These are phyloP conservation scores for Sapria himalayana DNA, from an alignment of 345 rosid species.

Conservation along the genomic window DNA sequence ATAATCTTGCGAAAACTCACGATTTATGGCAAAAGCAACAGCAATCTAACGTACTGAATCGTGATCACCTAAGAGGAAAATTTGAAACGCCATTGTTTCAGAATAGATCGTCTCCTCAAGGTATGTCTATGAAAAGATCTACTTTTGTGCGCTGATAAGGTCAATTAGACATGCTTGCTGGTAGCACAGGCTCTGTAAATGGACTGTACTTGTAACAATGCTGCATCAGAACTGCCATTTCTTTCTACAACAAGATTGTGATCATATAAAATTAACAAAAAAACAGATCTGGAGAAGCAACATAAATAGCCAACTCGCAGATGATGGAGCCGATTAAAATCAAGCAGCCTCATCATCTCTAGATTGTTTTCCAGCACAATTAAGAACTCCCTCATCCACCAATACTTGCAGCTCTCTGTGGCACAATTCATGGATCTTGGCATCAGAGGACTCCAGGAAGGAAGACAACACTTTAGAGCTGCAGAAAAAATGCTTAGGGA, in stretches of 20 bases:
- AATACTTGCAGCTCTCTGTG: constrained; percentile 50
- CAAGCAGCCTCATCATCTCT: too few relatives aligned
- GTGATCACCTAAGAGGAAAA: constrained; percentile 6
- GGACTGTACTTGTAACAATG: too few relatives aligned
- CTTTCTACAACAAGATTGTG: too few relatives aligned
- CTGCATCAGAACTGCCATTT: too few relatives aligned
- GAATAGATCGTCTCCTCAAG: constrained; percentile 16
- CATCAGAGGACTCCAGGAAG: constrained; percentile 40
- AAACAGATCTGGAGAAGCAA: too few relatives aligned
- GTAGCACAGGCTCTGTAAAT: too few relatives aligned
- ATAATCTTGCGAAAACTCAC: constrained; percentile 11
- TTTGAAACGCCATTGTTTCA: constrained; percentile 25
- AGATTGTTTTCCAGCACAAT: too few relatives aligned
- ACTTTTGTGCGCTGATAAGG: constrained; percentile 28
- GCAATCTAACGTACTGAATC: constrained; percentile 5
- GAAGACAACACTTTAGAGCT: constrained; percentile 59
- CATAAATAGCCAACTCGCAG: too few relatives aligned
- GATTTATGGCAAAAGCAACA: constrained; percentile 11
- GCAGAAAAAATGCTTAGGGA: constrained; percentile 11
- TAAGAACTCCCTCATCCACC: constrained; percentile 34
- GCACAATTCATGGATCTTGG: constrained; percentile 26
- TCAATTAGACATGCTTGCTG: too few relatives aligned
- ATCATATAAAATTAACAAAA: too few relatives aligned
- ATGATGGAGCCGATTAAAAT: too few relatives aligned
- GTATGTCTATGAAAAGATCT: constrained; percentile 27